Percentiles rank a stretch among this genome's conserved stretches.
Evolutionary conservation across 352 stramenopile genomes (phyloP).

Genomic region (Saprolegnia parasitica): DNA sequence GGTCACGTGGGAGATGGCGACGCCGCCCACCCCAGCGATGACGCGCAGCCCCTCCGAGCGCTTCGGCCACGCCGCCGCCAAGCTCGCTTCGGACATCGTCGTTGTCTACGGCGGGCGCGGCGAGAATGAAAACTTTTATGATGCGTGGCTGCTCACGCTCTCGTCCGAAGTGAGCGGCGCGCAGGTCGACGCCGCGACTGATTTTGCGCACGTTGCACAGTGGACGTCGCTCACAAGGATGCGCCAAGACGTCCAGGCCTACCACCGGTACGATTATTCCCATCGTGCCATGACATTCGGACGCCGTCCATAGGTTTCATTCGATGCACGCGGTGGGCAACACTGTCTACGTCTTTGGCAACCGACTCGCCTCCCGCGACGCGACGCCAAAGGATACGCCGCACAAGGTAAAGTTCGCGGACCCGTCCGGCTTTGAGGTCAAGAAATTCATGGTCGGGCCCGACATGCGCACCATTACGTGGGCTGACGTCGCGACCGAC

Average conservation of each 20-base stretch:
- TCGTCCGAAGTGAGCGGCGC: neutral
- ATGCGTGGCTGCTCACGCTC: conserved; percentile 22
- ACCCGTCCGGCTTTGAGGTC: neutral
- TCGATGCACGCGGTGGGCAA: conserved; percentile 12
- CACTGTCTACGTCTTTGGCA: conserved; percentile 23
- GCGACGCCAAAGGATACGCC: neutral
- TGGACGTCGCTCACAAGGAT: neutral
- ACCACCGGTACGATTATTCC: conserved; percentile 15
- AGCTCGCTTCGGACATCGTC: neutral
- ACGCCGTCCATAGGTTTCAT: conserved; percentile 5
- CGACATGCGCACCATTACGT: neutral
- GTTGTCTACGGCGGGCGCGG: conserved; percentile 12
- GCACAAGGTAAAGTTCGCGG: neutral
- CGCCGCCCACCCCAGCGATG: neutral
- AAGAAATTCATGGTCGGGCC: conserved; percentile 1
- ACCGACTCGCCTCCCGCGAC: neutral
- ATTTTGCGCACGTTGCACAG: neutral
- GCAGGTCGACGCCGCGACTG: neutral
- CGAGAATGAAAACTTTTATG: neutral
- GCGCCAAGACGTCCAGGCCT: neutral
- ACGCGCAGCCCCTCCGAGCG: neutral
- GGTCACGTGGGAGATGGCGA: conserved; percentile 2
- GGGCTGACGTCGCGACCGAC: neutral
- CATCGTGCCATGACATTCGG: neutral
- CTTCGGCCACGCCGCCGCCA: neutral